phyloP scores from a whole-genome alignment of 345 rosid genomes.

The Aurinia saxatilis region DNA sequence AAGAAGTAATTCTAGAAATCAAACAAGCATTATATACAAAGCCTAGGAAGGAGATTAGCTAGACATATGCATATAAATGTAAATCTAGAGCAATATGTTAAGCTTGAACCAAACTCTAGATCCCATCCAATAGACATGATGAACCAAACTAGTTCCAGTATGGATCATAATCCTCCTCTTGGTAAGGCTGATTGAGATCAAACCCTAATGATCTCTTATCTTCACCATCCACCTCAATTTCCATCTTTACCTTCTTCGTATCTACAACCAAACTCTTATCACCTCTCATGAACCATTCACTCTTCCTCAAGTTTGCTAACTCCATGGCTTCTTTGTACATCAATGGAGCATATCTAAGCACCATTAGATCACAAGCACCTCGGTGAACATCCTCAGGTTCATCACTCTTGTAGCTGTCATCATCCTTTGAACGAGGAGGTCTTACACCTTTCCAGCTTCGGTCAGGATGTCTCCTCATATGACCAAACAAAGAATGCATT shows the following conservation, averaged over 20 bases:
- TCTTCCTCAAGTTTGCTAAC: background rate
- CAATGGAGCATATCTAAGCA: background rate
- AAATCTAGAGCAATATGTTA: too few species aligned
- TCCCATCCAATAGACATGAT: too few species aligned
- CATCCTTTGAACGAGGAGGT: slow-evolving; percentile 33
- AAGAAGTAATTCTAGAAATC: too few species aligned
- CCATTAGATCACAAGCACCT: slow-evolving; percentile 21
- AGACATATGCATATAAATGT: too few species aligned
- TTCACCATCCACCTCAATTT: background rate
- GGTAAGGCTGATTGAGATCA: slow-evolving; percentile 23
- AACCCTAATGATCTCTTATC: slow-evolving; percentile 17
- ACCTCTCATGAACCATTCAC: background rate
- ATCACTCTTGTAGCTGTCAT: background rate
- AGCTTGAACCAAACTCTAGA: too few species aligned
- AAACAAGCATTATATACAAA: too few species aligned
- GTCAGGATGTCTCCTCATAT: slow-evolving; percentile 81
- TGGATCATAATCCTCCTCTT: slow-evolving; percentile 5
- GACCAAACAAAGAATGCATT: slow-evolving; percentile 56
- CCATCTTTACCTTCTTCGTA: slow-evolving; percentile 18
- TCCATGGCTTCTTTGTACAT: background rate
- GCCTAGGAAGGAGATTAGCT: too few species aligned
- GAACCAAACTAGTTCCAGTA: background rate
- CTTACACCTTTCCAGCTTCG: slow-evolving; percentile 53
- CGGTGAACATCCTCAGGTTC: slow-evolving; percentile 7
- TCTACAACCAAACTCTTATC: slow-evolving; percentile 15